Percentiles rank a stretch among this genome's conserved stretches.
These are phyloP conservation scores for Hibiscus trionum DNA, from an alignment of 345 rosid species.

Conservation along the genomic window DNA sequence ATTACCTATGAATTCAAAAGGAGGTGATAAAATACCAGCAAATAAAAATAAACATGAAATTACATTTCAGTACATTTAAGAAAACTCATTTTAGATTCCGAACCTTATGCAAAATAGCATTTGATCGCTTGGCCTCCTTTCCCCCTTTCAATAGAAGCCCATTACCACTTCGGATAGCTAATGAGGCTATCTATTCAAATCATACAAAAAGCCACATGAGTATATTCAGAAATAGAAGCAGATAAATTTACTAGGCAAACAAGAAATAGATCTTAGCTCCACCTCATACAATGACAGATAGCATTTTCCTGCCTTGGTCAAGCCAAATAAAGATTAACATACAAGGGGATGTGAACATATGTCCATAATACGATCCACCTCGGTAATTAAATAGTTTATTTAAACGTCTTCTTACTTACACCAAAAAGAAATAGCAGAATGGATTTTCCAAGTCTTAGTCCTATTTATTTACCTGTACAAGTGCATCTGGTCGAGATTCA, in stretches of 20 bases:
- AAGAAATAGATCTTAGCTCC: neutral
- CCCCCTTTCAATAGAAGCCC: conserved; percentile 95
- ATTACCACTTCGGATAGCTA: conserved; percentile 94
- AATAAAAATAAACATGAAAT: neutral
- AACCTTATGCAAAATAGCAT: conserved; percentile 93
- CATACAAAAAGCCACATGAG: conserved; percentile 6
- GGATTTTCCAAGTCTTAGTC: neutral
- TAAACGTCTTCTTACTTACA: conserved; percentile 3
- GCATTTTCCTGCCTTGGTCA: neutral
- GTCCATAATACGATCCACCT: neutral
- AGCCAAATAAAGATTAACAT: neutral
- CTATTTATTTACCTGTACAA: conserved; percentile 63
- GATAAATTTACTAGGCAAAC: neutral
- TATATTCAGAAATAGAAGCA: neutral
- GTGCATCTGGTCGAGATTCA: conserved; percentile 95
- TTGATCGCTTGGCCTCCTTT: conserved; percentile 86
- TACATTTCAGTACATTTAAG: neutral
- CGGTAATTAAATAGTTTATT: neutral
- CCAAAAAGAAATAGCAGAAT: neutral
- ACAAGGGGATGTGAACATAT: neutral
- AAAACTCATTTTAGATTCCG: neutral
- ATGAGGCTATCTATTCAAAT: conserved; percentile 74
- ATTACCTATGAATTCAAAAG: conserved; percentile 51
- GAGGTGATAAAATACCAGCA: conserved; percentile 13
- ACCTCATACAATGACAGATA: neutral